Base-by-base conservation (phyloP, 257 asterid species). In the Cordia subcordata region DNA sequence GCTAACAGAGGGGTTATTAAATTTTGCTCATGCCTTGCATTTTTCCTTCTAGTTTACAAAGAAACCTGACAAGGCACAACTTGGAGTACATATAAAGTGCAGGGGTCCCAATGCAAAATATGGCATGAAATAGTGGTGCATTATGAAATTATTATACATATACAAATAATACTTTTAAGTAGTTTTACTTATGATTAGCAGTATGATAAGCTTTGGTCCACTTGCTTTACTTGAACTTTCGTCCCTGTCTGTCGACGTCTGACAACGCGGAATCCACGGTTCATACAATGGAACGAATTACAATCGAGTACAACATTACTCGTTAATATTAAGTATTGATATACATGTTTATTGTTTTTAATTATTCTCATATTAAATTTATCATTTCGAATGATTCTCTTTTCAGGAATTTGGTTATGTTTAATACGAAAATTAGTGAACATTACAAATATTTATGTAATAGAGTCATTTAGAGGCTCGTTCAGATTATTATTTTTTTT, bases 151-250 rank as follows among this genome's bases (percentile, higher is more conserved):
- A 0, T 50, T 37, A 0, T 50, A 66, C 44, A 17, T 4, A 19
- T 0, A 1, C 13, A 23, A 38, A 40, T 33, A 60, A 33, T 49
- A 32, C 57, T 61, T 23, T 27, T 23, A 68, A 63, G 68, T 64
- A 55, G 60, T 70, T 71, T 67, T 67, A n/a, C 72, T 59, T 57
- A 72, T 74, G 84, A 75, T 79, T 77, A 56, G 72, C 51, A 65
- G 65, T 71, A 64, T 80, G 50, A 71, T n/a, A n/a, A n/a, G n/a
- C 17, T 53, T 61, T 66, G 54, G 63, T 49, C 66, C 49, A 57
- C 69, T 75, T 57, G 67, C 35, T 27, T 27, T 27, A 27, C 35
- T 27, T 27, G 42, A 71, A 76, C 79, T 62, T 68, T 81, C 67
- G 80, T 74, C 79, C 63, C 63, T 55, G 74, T 71, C 65, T 55